Evolutionary conservation across 2,329 filamentous ascomycete species (phyloP).

Genomic region (Microascus cirrosus): DNA sequence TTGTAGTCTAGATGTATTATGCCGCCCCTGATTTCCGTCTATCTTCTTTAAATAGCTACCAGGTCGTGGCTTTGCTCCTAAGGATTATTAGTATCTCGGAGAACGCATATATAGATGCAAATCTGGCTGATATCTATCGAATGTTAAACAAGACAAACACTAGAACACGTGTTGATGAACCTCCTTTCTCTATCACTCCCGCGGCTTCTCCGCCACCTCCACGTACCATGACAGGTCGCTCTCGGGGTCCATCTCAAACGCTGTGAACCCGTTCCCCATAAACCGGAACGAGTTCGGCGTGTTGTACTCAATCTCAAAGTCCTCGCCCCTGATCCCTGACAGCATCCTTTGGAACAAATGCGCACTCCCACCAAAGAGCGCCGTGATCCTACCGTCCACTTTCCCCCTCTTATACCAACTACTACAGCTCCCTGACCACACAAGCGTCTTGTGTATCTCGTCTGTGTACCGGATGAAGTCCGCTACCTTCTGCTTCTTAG

Average conservation of each 20-base stretch:
- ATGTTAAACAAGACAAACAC: too few relatives aligned
- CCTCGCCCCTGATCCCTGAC: conserved; percentile 28
- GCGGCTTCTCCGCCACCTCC: conserved; percentile 6
- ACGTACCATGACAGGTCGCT: conserved; percentile 17
- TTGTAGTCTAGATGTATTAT: too few relatives aligned
- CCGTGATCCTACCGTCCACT: conserved; percentile 29
- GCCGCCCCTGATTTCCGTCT: too few relatives aligned
- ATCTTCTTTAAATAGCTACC: too few relatives aligned
- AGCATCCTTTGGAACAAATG: conserved; percentile 23
- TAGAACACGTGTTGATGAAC: too few relatives aligned
- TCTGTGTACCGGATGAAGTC: conserved; percentile 38
- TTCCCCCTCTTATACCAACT: conserved; percentile 36
- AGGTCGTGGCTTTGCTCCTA: too few relatives aligned
- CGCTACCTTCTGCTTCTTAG: conserved; percentile 31
- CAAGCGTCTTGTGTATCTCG: conserved; percentile 27
- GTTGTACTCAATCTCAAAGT: conserved; percentile 33
- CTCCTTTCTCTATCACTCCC: too few relatives aligned
- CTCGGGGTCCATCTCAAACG: conserved; percentile 21
- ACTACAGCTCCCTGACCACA: conserved; percentile 26
- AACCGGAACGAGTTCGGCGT: conserved; percentile 31
- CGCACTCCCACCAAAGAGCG: conserved; percentile 30
- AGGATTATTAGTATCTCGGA: too few relatives aligned
- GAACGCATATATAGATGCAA: too few relatives aligned
- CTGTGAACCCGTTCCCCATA: conserved; percentile 35
- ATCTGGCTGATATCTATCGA: too few relatives aligned